These are phyloP conservation scores for Lotus japonicus DNA, from an alignment of 306 rosid species.

Conservation along the genomic window DNA sequence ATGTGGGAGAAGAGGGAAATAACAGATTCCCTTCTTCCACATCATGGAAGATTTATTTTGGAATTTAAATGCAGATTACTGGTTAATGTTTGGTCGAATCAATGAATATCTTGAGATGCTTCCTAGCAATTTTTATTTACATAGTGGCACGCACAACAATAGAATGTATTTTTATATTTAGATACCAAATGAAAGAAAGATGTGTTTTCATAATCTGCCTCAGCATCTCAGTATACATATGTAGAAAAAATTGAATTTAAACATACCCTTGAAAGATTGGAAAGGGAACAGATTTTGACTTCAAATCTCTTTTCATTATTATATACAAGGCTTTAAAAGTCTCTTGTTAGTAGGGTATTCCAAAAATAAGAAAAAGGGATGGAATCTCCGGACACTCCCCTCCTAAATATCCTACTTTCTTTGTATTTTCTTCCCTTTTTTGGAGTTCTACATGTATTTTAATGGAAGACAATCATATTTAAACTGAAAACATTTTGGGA, in stretches of 20 bases:
- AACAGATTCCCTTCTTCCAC: background rate
- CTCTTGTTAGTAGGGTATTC: background rate
- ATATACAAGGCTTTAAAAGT: background rate
- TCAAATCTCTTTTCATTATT: background rate
- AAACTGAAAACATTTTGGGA: too few relatives aligned
- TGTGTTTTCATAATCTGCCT: slow-evolving; percentile 11
- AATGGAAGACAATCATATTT: too few relatives aligned
- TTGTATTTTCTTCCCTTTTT: background rate
- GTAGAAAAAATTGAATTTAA: background rate
- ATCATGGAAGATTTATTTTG: too few relatives aligned
- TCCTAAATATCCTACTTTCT: too few relatives aligned
- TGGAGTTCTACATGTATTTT: too few relatives aligned
- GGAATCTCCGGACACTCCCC: background rate
- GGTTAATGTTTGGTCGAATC: background rate
- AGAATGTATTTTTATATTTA: background rate
- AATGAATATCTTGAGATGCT: background rate
- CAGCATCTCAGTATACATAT: background rate
- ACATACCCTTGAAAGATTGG: background rate
- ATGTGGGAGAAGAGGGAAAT: too few relatives aligned
- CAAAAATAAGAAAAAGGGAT: background rate
- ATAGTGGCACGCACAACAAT: background rate
- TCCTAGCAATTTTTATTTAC: background rate
- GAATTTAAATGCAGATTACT: background rate
- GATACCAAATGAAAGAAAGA: slow-evolving; percentile 1
- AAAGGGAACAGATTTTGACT: background rate